A percentile compares a stretch with the other conserved stretches of the same genome.
These are phyloP conservation scores for Pichia deserticola DNA, from an alignment of 805 yeast genomes.

Conservation along the genomic window DNA sequence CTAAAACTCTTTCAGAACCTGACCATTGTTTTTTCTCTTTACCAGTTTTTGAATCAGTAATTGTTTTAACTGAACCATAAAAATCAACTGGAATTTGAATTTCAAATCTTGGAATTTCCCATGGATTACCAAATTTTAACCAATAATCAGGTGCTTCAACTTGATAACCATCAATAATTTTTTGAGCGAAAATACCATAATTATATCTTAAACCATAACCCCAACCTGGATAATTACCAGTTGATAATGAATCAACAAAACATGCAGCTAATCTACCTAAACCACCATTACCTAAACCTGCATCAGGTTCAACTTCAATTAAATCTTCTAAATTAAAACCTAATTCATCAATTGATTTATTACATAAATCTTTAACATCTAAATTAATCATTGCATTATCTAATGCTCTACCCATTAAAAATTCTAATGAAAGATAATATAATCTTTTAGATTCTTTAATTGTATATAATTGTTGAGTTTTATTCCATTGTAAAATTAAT, in stretches of 20 bases:
- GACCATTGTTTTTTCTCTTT: constrained; percentile 61
- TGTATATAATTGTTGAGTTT: constrained; percentile 87
- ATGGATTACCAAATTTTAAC: constrained; percentile 82
- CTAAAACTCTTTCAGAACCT: constrained; percentile 85
- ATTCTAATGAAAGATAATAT: constrained; percentile 81
- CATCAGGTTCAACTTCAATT: constrained; percentile 82
- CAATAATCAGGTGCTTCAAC: constrained; percentile 94
- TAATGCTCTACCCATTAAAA: constrained; percentile 90
- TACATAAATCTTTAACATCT: constrained; percentile 54
- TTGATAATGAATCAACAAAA: constrained; percentile 80
- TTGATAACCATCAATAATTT: constrained; percentile 85
- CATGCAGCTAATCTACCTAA: constrained; percentile 93
- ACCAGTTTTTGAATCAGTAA: constrained; percentile 45
- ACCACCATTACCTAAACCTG: constrained; percentile 94
- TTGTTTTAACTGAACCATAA: constrained; percentile 69
- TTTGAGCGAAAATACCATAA: constrained; percentile 89
- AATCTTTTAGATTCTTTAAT: constrained; percentile 76
- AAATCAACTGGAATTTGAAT: constrained; percentile 86
- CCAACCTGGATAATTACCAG: constrained; percentile 90
- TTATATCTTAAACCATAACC: constrained; percentile 92
- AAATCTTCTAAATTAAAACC: constrained; percentile 88
- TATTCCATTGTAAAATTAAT: constrained; percentile 80
- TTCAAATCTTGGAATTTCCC: constrained; percentile 87
- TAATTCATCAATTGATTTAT: constrained; percentile 53
- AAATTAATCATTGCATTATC: constrained; percentile 88